phyloP scores from a whole-genome alignment of 2,329 filamentous ascomycete genomes.

The Botrytis fabae region DNA sequence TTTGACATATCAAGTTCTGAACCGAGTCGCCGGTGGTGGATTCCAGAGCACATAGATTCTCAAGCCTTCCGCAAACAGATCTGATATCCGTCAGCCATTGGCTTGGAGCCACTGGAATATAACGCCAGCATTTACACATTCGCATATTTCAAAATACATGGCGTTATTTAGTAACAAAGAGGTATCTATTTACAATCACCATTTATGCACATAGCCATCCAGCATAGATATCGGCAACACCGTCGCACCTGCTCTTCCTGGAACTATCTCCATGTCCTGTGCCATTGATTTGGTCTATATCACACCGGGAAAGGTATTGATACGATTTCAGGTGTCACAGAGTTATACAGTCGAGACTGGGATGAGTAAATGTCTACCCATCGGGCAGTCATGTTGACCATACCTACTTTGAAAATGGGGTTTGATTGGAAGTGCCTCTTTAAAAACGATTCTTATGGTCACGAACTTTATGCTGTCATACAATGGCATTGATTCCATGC shows the following conservation, averaged over 20 bases:
- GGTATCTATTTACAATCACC: not conserved
- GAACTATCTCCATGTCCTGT: not conserved
- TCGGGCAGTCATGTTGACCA: not conserved
- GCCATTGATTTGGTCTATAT: not conserved
- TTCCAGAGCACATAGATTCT: not conserved
- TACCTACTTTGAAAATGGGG: not conserved
- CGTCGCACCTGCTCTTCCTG: not conserved
- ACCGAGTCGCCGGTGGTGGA: not conserved
- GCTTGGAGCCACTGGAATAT: not conserved
- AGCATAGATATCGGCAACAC: conserved; percentile 1
- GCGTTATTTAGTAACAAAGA: not conserved
- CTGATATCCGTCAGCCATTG: not conserved
- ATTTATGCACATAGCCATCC: not conserved
- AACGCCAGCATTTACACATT: not conserved
- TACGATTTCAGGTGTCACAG: not conserved
- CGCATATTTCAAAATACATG: too few species aligned
- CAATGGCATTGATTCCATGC: not conserved
- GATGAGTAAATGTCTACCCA: not conserved
- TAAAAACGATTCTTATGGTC: not conserved
- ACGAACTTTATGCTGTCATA: not conserved
- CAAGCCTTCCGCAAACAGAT: not conserved
- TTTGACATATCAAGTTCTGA: not conserved
- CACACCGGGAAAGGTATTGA: not conserved
- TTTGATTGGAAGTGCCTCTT: not conserved
- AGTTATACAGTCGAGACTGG: conserved; percentile 7